These are phyloP conservation scores for Fusarium pseudoanthophilum DNA, from an alignment of 2,329 filamentous ascomycete species.

Conservation along the genomic window DNA sequence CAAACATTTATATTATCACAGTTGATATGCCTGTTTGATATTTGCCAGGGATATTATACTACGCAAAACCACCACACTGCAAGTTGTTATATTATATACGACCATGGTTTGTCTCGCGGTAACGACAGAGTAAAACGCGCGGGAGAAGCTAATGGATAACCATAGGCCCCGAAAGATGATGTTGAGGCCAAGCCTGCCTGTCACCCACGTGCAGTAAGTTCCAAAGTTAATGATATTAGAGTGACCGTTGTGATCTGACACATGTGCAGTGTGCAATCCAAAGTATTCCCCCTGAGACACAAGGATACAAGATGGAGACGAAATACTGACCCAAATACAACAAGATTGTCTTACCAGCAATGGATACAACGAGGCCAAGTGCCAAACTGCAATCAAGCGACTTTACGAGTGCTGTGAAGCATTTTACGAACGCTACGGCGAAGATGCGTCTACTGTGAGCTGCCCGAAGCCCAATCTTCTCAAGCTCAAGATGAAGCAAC, in stretches of 20 bases:
- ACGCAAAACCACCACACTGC: background rate
- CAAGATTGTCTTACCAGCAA: constrained; percentile 86
- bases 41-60: background rate
- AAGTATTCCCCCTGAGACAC: constrained; percentile 60
- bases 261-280: constrained; percentile 85
- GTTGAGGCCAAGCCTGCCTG: constrained; percentile 81
- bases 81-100: background rate
- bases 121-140: background rate
- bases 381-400: constrained; percentile 79
- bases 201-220: constrained; percentile 81
- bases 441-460: constrained; percentile 79
- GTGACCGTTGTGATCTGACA: constrained; percentile 10
- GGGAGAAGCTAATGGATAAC: constrained; percentile 8
- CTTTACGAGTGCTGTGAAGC: constrained; percentile 93
- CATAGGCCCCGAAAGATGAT: constrained; percentile 69
- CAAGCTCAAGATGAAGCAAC: constrained; percentile 86
- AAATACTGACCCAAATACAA: constrained; percentile 3
- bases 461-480: constrained; percentile 87
- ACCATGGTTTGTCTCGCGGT: constrained; percentile 17
- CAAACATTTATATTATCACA: background rate
- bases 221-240: background rate
- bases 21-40: background rate
- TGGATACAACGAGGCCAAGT: constrained; percentile 86
- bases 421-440: constrained; percentile 85
- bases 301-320: background rate